These are phyloP conservation scores for Talaromyces sp. DNA, from an alignment of 2,329 filamentous ascomycete species.

Conservation along the genomic window DNA sequence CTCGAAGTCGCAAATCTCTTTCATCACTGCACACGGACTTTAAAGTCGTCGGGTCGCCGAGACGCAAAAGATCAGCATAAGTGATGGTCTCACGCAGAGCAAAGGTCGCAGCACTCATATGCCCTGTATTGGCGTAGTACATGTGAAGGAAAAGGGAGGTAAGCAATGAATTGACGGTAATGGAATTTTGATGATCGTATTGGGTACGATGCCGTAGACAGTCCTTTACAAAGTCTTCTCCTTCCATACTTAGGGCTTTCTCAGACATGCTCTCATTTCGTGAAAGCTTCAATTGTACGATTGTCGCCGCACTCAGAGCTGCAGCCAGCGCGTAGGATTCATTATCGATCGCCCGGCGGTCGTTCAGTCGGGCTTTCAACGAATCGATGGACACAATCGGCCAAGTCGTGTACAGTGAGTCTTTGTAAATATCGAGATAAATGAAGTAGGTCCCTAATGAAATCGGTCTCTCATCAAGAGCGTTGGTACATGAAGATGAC, in stretches of 20 bases:
- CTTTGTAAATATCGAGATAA: constrained; percentile 14
- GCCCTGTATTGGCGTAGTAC: constrained; percentile 22
- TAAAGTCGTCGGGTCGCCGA: constrained; percentile 3
- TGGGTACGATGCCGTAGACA: constrained; percentile 12
- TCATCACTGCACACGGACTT: constrained; percentile 1
- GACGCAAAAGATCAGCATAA: constrained; percentile 14
- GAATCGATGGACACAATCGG: constrained; percentile 14
- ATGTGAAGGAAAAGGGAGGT: constrained; percentile 22
- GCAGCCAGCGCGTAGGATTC: constrained; percentile 13
- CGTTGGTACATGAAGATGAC: background rate
- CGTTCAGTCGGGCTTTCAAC: constrained; percentile 8
- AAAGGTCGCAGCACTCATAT: constrained; percentile 20
- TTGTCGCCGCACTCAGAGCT: constrained; percentile 12
- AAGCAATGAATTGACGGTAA: constrained; percentile 7
- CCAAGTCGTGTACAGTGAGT: constrained; percentile 13
- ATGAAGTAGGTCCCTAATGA: constrained; percentile 4
- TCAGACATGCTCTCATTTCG: background rate
- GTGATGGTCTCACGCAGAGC: constrained; percentile 19
- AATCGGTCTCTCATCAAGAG: background rate
- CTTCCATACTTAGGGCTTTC: background rate
- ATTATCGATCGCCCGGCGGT: background rate
- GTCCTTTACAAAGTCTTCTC: constrained; percentile 10
- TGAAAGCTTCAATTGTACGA: constrained; percentile 13
- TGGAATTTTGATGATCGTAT: background rate
- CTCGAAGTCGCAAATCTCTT: constrained; percentile 11